Conservation (phyloP, 2,329 filamentous ascomycete genomes). For the Botrytis porri region DNA sequence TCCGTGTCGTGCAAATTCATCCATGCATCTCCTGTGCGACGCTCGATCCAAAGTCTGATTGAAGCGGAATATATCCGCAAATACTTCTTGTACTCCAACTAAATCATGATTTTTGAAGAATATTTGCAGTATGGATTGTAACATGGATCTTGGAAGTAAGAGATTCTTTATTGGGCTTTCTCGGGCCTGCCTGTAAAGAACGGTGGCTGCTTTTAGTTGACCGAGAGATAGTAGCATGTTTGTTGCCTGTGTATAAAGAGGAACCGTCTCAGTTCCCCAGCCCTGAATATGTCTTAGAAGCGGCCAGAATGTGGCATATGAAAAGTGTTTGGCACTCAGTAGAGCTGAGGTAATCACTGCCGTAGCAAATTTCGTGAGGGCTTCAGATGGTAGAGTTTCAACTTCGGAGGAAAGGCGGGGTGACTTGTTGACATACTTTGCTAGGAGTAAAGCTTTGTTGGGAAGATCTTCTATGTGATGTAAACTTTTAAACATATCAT, state of each 20-base stretch:
- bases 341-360: slow-evolving; percentile 26
- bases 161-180: slow-evolving; percentile 20
- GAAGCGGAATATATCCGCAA: slow-evolving; percentile 40
- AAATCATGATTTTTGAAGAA: slow-evolving; percentile 37
- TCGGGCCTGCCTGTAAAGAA: slow-evolving; percentile 31
- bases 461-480: slow-evolving; percentile 6
- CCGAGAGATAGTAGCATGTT: slow-evolving; percentile 26
- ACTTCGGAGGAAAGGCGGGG: not conserved
- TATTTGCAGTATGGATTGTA: slow-evolving; percentile 36
- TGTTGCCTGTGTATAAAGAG: slow-evolving; percentile 26
- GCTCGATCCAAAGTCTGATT: slow-evolving; percentile 32
- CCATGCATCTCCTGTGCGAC: slow-evolving; percentile 39
- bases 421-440: slow-evolving; percentile 21
- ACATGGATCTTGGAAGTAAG: slow-evolving; percentile 24
- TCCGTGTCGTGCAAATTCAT: slow-evolving; percentile 46
- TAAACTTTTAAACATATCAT: slow-evolving; percentile 22
- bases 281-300: slow-evolving; percentile 28
- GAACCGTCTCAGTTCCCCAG: slow-evolving; percentile 26
- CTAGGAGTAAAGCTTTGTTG: slow-evolving; percentile 19
- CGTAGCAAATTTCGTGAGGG: slow-evolving; percentile 24
- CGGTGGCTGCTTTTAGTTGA: slow-evolving; percentile 26
- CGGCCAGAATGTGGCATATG: slow-evolving; percentile 21
- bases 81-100: slow-evolving; percentile 39
- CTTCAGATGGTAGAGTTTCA: not conserved
- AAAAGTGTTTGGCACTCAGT: slow-evolving; percentile 22